Evolutionary conservation across 176 grass and related monocot species (phyloP).

Genomic region (Hsuehochloa calcarea): DNA sequence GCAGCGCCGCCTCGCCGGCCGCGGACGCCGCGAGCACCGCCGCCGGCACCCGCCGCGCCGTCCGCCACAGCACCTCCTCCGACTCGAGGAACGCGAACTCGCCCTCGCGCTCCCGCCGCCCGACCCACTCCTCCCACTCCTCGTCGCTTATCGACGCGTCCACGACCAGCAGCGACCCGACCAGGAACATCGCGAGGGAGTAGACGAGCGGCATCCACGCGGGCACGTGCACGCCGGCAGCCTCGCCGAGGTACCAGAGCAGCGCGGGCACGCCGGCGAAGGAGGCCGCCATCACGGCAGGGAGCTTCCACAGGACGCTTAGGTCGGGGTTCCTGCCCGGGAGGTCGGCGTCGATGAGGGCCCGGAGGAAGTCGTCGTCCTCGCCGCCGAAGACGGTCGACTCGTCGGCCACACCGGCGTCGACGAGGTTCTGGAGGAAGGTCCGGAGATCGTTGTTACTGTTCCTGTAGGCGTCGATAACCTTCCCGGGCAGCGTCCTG

Average conservation of each 20-base stretch:
- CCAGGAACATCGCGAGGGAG: conserved; percentile 37
- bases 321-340: conserved; percentile 34
- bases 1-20: conserved; percentile 37
- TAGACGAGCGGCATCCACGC: conserved; percentile 51
- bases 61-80: conserved; percentile 37
- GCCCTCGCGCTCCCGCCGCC: neutral
- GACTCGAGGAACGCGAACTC: conserved; percentile 44
- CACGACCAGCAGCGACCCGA: conserved; percentile 34
- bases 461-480: conserved; percentile 27
- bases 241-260: conserved; percentile 43
- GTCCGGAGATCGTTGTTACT: conserved; percentile 36
- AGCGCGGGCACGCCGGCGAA: conserved; percentile 42
- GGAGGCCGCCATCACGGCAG: conserved; percentile 26
- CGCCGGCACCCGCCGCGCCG: conserved; percentile 14
- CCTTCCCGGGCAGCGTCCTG: neutral
- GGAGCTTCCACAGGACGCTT: conserved; percentile 47
- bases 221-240: conserved; percentile 36
- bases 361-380: conserved; percentile 26
- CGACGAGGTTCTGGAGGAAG: conserved; percentile 47
- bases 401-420: conserved; percentile 37
- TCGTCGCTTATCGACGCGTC: conserved; percentile 42
- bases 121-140: conserved; percentile 28
- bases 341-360: conserved; percentile 33
- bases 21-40: conserved; percentile 27
- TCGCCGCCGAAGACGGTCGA: conserved; percentile 31